Evolutionary conservation across 495 filamentous ascomycete genomes (phyloP).

Genomic region (Aspergillus ellipticus): DNA sequence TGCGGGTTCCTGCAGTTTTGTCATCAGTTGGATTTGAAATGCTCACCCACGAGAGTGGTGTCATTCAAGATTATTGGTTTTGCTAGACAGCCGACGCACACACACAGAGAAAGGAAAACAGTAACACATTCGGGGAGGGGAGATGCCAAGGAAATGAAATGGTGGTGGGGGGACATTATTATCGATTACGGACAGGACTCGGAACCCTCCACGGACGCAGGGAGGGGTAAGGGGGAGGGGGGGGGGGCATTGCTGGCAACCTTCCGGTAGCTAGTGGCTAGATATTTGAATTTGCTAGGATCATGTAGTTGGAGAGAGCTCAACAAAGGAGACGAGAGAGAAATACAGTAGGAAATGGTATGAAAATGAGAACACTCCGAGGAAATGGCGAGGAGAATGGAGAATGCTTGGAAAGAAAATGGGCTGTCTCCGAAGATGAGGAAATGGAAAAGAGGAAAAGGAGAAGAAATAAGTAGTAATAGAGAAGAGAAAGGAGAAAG

Average conservation of each 20-base stretch:
- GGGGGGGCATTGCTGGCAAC: slow-evolving; percentile 9
- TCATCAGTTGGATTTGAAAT: no score
- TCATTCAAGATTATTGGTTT: no score
- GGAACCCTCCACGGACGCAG: slow-evolving; percentile 7
- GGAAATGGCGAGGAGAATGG: slow-evolving; percentile 6
- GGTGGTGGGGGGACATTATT: slow-evolving; percentile 4
- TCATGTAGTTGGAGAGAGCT: slow-evolving; percentile 34
- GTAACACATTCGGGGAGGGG: not conserved
- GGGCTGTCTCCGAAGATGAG: slow-evolving; percentile 1
- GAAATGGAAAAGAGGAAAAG: slow-evolving; percentile 10
- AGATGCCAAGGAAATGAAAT: not conserved
- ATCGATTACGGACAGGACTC: slow-evolving; percentile 19
- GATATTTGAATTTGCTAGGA: slow-evolving; percentile 39
- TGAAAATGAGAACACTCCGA: slow-evolving; percentile 22
- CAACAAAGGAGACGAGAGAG: slow-evolving; percentile 38
- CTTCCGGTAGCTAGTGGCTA: slow-evolving; percentile 29
- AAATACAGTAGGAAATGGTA: slow-evolving; percentile 38
- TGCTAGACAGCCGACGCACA: not conserved
- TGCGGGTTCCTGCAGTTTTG: no score
- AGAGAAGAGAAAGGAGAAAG: slow-evolving; percentile 16
- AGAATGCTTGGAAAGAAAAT: slow-evolving; percentile 4
- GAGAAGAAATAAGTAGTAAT: slow-evolving; percentile 6
- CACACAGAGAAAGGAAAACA: not conserved
- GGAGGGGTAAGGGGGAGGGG: no score
- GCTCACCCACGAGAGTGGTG: no score